Percentiles rank a stretch among this genome's conserved stretches.
phyloP scores from a whole-genome alignment of 1,284 basidiomycete genomes.

The Coniferiporia sulphurascens region DNA sequence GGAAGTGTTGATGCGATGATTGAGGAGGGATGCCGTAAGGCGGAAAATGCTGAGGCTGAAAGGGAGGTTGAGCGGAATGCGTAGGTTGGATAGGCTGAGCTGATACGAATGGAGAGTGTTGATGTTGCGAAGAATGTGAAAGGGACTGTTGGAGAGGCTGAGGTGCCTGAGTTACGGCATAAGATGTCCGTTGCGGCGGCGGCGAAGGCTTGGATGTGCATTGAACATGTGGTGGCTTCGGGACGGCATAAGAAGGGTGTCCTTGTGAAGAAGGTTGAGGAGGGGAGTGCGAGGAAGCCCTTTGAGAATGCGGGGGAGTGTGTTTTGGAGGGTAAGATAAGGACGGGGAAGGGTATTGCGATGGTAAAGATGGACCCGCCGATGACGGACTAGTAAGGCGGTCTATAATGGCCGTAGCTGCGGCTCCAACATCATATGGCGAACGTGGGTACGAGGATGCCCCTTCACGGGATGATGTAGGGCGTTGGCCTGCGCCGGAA shows the following conservation, averaged over 20 bases:
- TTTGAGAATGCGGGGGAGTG: background rate
- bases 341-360: background rate
- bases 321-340: background rate
- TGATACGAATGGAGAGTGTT: background rate
- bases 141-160: background rate
- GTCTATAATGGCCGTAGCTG: slow-evolving; percentile 1
- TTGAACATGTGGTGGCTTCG: background rate
- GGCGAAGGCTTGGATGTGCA: background rate
- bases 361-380: background rate
- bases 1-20: background rate
- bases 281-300: background rate
- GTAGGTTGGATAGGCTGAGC: background rate
- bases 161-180: background rate
- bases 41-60: slow-evolving; percentile 1
- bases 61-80: background rate
- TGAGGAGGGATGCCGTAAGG: slow-evolving; percentile 6
- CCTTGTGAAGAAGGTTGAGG: background rate
- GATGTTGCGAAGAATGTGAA: background rate
- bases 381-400: background rate
- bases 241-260: background rate
- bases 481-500: background rate
- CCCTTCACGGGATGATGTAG: background rate
- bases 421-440: background rate
- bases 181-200: background rate
- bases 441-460: background rate